A percentile compares a stretch with the other conserved stretches of the same genome.
Evolutionary conservation across 2,329 filamentous ascomycete species (phyloP).

Genomic region (Talaromyces islandicus): DNA sequence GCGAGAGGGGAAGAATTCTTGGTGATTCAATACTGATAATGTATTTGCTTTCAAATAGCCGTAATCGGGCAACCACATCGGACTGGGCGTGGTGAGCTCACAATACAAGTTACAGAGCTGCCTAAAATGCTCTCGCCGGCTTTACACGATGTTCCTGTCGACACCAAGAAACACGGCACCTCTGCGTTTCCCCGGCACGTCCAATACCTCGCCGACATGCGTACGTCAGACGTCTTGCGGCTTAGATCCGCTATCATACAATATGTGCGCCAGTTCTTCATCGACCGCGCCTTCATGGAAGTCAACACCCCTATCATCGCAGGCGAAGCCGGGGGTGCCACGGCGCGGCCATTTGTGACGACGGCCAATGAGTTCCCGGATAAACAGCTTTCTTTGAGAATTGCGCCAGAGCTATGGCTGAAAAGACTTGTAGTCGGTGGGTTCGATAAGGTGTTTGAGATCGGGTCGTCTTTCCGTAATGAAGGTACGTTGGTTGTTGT

Average conservation of each 20-base stretch:
- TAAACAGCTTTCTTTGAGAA: conserved; percentile 68
- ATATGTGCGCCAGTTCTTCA: conserved; percentile 67
- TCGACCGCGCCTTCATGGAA: conserved; percentile 69
- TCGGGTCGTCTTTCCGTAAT: conserved; percentile 87
- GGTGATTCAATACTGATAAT: background rate
- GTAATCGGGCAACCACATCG: conserved; percentile 64
- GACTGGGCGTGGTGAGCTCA: conserved; percentile 69
- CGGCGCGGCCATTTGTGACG: conserved; percentile 80
- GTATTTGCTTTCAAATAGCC: conserved; percentile 39
- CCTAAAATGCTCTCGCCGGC: conserved; percentile 71
- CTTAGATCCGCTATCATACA: conserved; percentile 70
- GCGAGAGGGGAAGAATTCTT: background rate
- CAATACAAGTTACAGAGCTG: conserved; percentile 61
- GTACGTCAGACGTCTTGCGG: conserved; percentile 62
- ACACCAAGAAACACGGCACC: conserved; percentile 64
- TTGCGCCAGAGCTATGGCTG: conserved; percentile 91
- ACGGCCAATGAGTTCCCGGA: conserved; percentile 68
- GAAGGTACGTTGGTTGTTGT: conserved; percentile 54
- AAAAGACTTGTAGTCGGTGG: conserved; percentile 88
- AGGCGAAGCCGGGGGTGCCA: conserved; percentile 75
- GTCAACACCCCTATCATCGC: conserved; percentile 88
- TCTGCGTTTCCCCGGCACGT: conserved; percentile 74
- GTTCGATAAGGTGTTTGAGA: conserved; percentile 84
- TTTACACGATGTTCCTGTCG: conserved; percentile 70
- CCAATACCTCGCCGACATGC: conserved; percentile 72